Percentiles rank a stretch among this genome's conserved stretches.
Conservation (phyloP, 176 grass and related monocot genomes). For the Alopecurus myosuroides region DNA sequence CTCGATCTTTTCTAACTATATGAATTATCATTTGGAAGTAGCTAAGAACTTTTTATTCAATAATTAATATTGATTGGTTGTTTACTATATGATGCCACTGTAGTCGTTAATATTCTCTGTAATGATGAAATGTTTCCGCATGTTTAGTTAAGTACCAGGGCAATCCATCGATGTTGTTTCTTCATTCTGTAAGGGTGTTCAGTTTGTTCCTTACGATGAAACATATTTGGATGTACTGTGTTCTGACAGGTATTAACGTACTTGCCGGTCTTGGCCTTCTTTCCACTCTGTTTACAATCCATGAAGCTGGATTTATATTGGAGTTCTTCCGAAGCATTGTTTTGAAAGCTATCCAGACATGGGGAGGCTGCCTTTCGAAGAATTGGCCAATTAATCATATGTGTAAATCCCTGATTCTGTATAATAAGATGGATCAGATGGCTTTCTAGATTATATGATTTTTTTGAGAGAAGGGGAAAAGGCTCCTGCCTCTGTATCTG, state of each 20-base stretch:
- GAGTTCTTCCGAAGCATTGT: constrained; percentile 72
- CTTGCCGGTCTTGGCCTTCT: constrained; percentile 58
- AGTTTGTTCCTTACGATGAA: neutral
- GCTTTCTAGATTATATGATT: neutral
- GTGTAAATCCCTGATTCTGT: constrained; percentile 44
- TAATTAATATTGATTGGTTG: too few relatives aligned
- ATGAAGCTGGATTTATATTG: too few relatives aligned
- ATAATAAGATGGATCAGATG: neutral
- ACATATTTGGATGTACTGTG: neutral
- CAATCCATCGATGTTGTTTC: neutral
- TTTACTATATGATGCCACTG: too few relatives aligned
- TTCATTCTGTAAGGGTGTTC: neutral
- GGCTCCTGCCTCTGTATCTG: too few relatives aligned
- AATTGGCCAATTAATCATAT: constrained; percentile 73
- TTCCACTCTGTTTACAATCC: constrained; percentile 60
- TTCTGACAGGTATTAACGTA: constrained; percentile 65
- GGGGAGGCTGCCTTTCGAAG: constrained; percentile 84
- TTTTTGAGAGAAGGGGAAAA: too few relatives aligned
- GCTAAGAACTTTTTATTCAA: too few relatives aligned
- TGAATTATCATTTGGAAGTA: too few relatives aligned
- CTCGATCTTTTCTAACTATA: too few relatives aligned
- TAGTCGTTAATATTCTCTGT: neutral
- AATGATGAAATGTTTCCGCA: neutral
- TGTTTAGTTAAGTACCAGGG: neutral
- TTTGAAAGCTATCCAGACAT: constrained; percentile 91